These are phyloP conservation scores for Stenocarpella maydis DNA, from an alignment of 2,329 filamentous ascomycete genomes.

Conservation along the genomic window DNA sequence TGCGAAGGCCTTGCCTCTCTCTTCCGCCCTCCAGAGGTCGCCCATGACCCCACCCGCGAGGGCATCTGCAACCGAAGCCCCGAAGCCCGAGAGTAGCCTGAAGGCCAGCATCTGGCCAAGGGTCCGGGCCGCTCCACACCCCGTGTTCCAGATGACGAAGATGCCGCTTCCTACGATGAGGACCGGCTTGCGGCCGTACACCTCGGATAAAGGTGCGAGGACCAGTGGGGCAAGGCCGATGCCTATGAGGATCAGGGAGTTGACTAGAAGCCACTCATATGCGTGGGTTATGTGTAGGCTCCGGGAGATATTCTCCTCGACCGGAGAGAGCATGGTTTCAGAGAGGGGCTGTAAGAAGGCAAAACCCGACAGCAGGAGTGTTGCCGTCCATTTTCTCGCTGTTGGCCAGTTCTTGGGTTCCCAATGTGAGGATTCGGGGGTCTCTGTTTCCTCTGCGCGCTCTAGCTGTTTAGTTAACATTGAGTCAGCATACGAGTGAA, in stretches of 20 bases:
- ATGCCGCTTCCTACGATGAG: slow-evolving; percentile 41
- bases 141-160: slow-evolving; percentile 16
- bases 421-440: neutral
- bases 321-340: slow-evolving; percentile 50
- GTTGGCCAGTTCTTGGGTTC: slow-evolving; percentile 51
- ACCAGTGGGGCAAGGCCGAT: slow-evolving; percentile 26
- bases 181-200: slow-evolving; percentile 45
- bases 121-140: slow-evolving; percentile 1
- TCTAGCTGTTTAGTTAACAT: neutral
- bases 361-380: slow-evolving; percentile 56
- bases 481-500: neutral
- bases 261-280: slow-evolving; percentile 12
- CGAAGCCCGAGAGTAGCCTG: neutral
- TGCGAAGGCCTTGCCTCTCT: slow-evolving; percentile 66
- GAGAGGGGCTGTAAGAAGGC: slow-evolving; percentile 61
- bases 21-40: slow-evolving; percentile 64
- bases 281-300: neutral
- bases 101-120: slow-evolving; percentile 15
- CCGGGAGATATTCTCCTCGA: neutral
- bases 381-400: slow-evolving; percentile 55
- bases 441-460: no score
- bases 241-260: slow-evolving; percentile 16
- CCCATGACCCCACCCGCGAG: slow-evolving; percentile 10
- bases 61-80: slow-evolving; percentile 7
- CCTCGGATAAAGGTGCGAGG: slow-evolving; percentile 55